These are phyloP conservation scores for Ciborinia camelliae DNA, from an alignment of 2,329 filamentous ascomycete genomes.

Conservation along the genomic window DNA sequence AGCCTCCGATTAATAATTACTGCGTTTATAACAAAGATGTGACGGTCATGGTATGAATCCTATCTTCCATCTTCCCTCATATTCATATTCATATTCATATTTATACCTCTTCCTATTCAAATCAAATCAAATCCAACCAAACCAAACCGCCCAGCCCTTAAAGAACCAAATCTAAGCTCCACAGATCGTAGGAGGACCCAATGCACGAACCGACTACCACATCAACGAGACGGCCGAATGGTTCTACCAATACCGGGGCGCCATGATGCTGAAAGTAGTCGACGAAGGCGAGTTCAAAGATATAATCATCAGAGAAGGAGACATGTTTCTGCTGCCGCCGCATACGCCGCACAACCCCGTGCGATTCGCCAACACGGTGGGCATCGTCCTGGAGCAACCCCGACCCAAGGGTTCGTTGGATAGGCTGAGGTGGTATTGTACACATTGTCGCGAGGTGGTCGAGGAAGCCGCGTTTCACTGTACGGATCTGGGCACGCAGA, in stretches of 20 bases:
- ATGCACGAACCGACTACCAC: conserved; percentile 95
- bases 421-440: conserved; percentile 88
- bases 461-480: conserved; percentile 87
- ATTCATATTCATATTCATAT: too few relatives aligned
- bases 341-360: conserved; percentile 97
- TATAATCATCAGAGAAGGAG: conserved; percentile 85
- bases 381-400: conserved; percentile 84
- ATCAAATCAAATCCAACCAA: too few relatives aligned
- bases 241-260: conserved; percentile 95
- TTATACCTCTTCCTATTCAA: too few relatives aligned
- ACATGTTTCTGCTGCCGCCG: conserved; percentile 88
- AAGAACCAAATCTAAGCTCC: too few relatives aligned
- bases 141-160: too few relatives aligned
- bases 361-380: conserved; percentile 89
- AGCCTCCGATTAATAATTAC: conserved; percentile 96
- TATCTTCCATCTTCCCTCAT: neutral
- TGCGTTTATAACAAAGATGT: conserved; percentile 86
- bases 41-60: conserved; percentile 66
- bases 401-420: conserved; percentile 69
- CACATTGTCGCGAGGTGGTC: conserved; percentile 64
- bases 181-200: conserved; percentile 89
- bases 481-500: conserved; percentile 87
- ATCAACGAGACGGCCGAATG: conserved; percentile 95
- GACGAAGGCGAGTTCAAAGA: conserved; percentile 72
- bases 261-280: conserved; percentile 91